phyloP scores from a whole-genome alignment of 805 yeast genomes.

The Starmerella scarabaei region DNA sequence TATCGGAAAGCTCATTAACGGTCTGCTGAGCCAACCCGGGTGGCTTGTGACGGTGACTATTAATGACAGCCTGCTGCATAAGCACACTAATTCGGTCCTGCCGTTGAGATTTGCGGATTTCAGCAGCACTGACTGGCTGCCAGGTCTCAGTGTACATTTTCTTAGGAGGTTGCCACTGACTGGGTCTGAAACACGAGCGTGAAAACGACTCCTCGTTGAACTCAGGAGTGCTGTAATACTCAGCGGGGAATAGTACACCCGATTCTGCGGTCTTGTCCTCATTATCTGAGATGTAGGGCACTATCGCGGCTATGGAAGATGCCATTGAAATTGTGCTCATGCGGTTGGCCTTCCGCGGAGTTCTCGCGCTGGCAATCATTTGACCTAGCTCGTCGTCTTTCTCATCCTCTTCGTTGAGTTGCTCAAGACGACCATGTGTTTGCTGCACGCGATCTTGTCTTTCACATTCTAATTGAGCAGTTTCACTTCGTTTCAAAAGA shows the following conservation, averaged over 20 bases:
- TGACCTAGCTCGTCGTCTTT: background rate
- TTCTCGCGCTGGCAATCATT: background rate
- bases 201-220: background rate
- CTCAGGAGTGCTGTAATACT: background rate
- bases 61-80: slow-evolving; percentile 11
- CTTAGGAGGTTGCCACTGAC: background rate
- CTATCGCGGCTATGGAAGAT: slow-evolving; percentile 16
- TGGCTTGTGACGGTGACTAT: background rate
- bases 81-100: slow-evolving; percentile 5
- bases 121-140: background rate
- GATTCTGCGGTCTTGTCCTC: background rate
- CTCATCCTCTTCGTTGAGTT: too few species aligned
- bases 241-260: background rate
- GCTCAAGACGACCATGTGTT: too few species aligned
- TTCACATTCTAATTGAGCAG: too few species aligned
- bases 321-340: slow-evolving; percentile 17
- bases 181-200: background rate
- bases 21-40: slow-evolving; percentile 3
- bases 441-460: too few species aligned
- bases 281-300: slow-evolving; percentile 9
- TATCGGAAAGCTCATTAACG: slow-evolving; percentile 6
- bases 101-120: background rate
- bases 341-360: slow-evolving; percentile 7
- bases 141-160: too few species aligned
- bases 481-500: too few species aligned